These are phyloP conservation scores for Termitomyces sp. DNA, from an alignment of 768 basidiomycete genomes.

Conservation along the genomic window DNA sequence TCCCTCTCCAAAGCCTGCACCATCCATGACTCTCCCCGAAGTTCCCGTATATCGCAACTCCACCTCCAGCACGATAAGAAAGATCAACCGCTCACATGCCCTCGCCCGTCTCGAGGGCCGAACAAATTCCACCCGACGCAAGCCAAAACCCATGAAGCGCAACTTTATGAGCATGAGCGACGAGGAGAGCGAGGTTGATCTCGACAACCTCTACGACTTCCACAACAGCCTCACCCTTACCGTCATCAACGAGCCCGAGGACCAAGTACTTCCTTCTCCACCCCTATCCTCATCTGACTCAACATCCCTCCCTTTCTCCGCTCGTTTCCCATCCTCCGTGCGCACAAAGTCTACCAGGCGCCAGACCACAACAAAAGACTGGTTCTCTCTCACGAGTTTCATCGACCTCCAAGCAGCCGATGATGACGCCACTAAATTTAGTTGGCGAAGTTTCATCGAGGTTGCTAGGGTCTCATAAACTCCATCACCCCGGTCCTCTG, in stretches of 20 bases:
- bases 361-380: constrained; percentile 29
- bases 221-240: constrained; percentile 11
- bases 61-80: constrained; percentile 34
- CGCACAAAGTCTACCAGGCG: constrained; percentile 5
- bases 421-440: constrained; percentile 42
- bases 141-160: constrained; percentile 15
- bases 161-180: constrained; percentile 71
- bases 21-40: constrained; percentile 45
- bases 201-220: constrained; percentile 24
- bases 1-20: constrained; percentile 57
- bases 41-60: constrained; percentile 17
- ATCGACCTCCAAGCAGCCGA: constrained; percentile 43
- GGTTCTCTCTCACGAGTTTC: constrained; percentile 58
- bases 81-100: constrained; percentile 49
- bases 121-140: constrained; percentile 16
- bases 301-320: constrained; percentile 1
- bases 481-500: no score
- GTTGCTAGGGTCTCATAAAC: constrained; percentile 34
- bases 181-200: constrained; percentile 47
- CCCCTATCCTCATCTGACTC: constrained; percentile 11
- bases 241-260: constrained; percentile 29
- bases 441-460: constrained; percentile 64
- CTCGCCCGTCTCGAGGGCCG: constrained; percentile 63
- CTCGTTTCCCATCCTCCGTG: no score
- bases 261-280: constrained; percentile 26